These are phyloP conservation scores for Daldinia vernicosa DNA, from an alignment of 495 filamentous ascomycete species.

Conservation along the genomic window DNA sequence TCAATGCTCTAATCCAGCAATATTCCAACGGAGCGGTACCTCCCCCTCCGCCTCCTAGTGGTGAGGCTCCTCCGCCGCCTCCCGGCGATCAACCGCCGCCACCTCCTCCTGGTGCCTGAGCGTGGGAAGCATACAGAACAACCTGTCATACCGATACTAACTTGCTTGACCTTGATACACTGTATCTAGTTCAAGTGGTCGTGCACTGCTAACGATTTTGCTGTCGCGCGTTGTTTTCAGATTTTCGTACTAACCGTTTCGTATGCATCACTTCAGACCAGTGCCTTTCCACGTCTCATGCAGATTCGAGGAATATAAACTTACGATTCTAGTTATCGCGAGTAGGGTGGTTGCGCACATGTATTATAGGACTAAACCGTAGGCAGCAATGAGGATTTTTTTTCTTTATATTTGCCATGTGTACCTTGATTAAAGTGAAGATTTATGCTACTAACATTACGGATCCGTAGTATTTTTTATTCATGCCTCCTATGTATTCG, in stretches of 20 bases:
- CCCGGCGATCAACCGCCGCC: constrained; percentile 81
- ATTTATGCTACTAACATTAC: neutral
- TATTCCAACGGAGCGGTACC: constrained; percentile 67
- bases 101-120: constrained; percentile 68
- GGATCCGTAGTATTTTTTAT: neutral
- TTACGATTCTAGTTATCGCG: neutral
- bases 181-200: constrained; percentile 11
- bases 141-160: constrained; percentile 37
- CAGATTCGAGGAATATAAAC: neutral
- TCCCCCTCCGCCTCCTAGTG: constrained; percentile 58
- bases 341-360: constrained; percentile 11
- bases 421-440: neutral
- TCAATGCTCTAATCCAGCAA: constrained; percentile 74
- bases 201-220: constrained; percentile 28
- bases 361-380: constrained; percentile 46
- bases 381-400: constrained; percentile 36
- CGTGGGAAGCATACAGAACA: constrained; percentile 23
- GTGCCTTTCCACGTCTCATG: neutral
- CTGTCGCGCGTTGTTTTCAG: constrained; percentile 22
- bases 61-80: constrained; percentile 76
- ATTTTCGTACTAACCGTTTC: constrained; percentile 20
- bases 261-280: constrained; percentile 3
- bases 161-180: constrained; percentile 3
- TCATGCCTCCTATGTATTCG: neutral
- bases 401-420: neutral